phyloP scores from a whole-genome alignment of 176 grass and related monocot genomes.

The Carex cristatella region DNA sequence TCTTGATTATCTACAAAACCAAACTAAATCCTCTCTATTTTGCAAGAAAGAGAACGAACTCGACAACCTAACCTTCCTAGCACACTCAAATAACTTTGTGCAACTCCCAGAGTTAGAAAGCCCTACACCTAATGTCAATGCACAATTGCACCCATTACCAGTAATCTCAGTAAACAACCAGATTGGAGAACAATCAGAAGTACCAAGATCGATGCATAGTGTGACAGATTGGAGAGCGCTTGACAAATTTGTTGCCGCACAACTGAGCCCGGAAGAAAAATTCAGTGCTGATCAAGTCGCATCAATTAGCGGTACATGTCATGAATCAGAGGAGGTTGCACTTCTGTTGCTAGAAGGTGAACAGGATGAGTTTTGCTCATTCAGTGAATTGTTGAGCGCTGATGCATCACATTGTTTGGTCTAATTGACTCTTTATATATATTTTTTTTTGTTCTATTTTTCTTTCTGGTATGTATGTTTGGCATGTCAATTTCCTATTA shows the following conservation, averaged over 20 bases:
- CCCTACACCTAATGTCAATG: slow-evolving; percentile 8
- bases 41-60: slow-evolving; percentile 44
- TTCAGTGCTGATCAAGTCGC: slow-evolving; percentile 17
- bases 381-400: slow-evolving; percentile 33
- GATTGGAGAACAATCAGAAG: not conserved
- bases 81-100: slow-evolving; percentile 30
- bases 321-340: slow-evolving; percentile 32
- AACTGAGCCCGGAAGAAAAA: slow-evolving; percentile 37
- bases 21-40: slow-evolving; percentile 7
- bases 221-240: slow-evolving; percentile 43
- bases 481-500: not conserved
- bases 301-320: not conserved
- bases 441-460: slow-evolving; percentile 1
- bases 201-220: not conserved
- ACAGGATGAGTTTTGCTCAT: slow-evolving; percentile 26
- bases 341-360: slow-evolving; percentile 27
- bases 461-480: slow-evolving; percentile 23
- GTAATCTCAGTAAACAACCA: not conserved
- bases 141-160: not conserved
- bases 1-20: slow-evolving; percentile 24
- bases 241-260: slow-evolving; percentile 46
- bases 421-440: not conserved
- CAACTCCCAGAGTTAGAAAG: slow-evolving; percentile 41
- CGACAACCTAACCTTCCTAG: slow-evolving; percentile 29
- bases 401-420: slow-evolving; percentile 26